Base-by-base conservation (phyloP, 2,329 filamentous ascomycete genomes). In the Teratosphaeria zuluensis region DNA sequence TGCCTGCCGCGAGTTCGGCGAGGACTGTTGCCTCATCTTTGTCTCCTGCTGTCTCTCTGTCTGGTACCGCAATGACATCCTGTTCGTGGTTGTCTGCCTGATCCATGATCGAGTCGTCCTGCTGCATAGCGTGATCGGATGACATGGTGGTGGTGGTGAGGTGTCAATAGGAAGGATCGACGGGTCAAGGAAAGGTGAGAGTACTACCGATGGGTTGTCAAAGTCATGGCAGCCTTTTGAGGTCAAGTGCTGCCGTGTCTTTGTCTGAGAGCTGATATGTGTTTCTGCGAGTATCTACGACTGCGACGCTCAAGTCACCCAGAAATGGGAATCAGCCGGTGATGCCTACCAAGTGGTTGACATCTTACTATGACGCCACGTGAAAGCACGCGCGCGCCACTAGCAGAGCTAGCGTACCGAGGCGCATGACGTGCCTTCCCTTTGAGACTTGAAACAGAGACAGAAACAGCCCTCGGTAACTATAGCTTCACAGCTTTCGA, bases 21-120 rank as follows among this genome's bases (percentile, higher is more conserved):
- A 78, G 65, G 16, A 74, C 70, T 8, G 74, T 71, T 52, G 73
- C 74, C 60, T 77, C 76, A 53, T 70, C 60, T 14, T 52, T 53
- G 11, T 51, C 42, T 6, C n/a, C 42, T 21, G 42, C n/a, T 7
- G 42, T 21, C 2, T 48, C 16, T 33, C 51, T 30, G 51, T 32
- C 33, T 21, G 28, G 2, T 16, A 24, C 16, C 2, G 48, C 1
- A 30, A 35, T 46, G 31, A 32, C 30, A 9, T 53, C 21, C 16
- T 51, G 19, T 31, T 51, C 53, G 53, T 55, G 16, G 16, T 51
- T 24, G 28, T 16, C 52, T 30, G 38, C 38, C 54, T 56, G 38
- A 28, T 30, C 28, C 24, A 46, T 42, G 38, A 14, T 46, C 38
- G 33, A 7, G 33, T 35, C 33, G 35, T 38, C 35, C 1, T 14